Percentiles rank a stretch among this genome's conserved stretches.
Conservation (phyloP, 2,329 filamentous ascomycete species). For the Trichophyton verrucosum region DNA sequence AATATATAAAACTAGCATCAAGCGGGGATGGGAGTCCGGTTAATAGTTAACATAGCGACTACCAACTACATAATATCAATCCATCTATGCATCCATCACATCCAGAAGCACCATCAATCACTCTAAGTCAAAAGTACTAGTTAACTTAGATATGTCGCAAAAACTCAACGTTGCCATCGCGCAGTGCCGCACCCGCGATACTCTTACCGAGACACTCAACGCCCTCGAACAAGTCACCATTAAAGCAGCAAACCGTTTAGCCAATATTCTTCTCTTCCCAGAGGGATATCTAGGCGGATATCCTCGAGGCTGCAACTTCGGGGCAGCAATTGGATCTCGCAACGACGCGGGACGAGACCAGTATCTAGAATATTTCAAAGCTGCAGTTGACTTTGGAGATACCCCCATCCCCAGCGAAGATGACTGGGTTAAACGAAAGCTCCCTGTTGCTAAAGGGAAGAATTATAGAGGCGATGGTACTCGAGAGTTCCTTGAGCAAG, state of each 20-base stretch:
- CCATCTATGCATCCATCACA: background rate
- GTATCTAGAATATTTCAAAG: constrained; percentile 66
- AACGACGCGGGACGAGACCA: constrained; percentile 62
- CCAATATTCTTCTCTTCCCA: constrained; percentile 71
- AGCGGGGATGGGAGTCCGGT: no score
- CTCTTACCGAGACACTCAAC: constrained; percentile 46
- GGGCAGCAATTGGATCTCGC: constrained; percentile 59
- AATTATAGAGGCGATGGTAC: constrained; percentile 58
- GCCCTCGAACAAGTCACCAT: constrained; percentile 52
- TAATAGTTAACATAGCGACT: no score
- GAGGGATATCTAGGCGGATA: constrained; percentile 91
- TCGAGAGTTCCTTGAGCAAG: constrained; percentile 62
- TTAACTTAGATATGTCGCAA: constrained; percentile 21
- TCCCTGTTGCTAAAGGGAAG: constrained; percentile 42
- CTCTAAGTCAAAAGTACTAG: background rate
- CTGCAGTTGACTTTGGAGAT: constrained; percentile 73
- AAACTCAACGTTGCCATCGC: constrained; percentile 35
- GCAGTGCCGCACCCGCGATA: constrained; percentile 34
- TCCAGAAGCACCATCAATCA: background rate
- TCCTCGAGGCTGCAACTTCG: constrained; percentile 68
- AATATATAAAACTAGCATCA: no score
- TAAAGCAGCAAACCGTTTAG: constrained; percentile 47
- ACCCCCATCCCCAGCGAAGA: constrained; percentile 57
- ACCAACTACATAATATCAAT: no score
- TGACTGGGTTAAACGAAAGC: constrained; percentile 54